Evolutionary conservation across 345 rosid genomes (phyloP).

Genomic region (Pistacia atlantica): DNA sequence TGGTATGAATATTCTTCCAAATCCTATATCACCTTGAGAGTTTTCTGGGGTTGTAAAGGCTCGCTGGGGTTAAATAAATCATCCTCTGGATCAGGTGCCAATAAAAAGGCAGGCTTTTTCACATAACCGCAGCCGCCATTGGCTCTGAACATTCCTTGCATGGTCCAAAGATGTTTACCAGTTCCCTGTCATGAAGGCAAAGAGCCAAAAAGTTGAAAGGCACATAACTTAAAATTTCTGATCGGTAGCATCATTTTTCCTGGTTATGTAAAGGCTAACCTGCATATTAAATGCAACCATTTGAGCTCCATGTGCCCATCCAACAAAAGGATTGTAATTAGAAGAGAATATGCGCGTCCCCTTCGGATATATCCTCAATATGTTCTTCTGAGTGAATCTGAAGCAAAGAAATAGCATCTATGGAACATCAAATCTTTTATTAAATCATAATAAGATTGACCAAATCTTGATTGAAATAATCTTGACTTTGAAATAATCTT

Average conservation of each 20-base stretch:
- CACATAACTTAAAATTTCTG: not conserved
- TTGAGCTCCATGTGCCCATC: constrained; percentile 98
- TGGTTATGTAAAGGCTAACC: constrained; percentile 36
- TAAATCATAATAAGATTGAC: no score
- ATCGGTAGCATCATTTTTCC: not conserved
- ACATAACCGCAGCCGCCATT: constrained; percentile 88
- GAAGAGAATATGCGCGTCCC: constrained; percentile 74
- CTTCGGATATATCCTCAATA: constrained; percentile 82
- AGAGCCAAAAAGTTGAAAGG: not conserved
- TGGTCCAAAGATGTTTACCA: constrained; percentile 69
- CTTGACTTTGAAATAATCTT: no score
- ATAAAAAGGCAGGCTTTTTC: constrained; percentile 71
- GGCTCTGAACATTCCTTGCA: constrained; percentile 90
- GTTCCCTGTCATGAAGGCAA: constrained; percentile 44
- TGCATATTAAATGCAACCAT: constrained; percentile 99
- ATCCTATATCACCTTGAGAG: constrained; percentile 46
- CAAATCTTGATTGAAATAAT: no score
- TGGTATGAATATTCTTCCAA: not conserved
- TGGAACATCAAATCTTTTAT: no score
- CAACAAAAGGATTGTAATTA: constrained; percentile 77
- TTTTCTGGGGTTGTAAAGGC: constrained; percentile 39
- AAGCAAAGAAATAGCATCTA: not conserved
- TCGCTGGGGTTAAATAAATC: constrained; percentile 54
- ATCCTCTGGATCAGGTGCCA: constrained; percentile 32
- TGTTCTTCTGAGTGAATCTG: constrained; percentile 78